Percentiles rank a stretch among this genome's conserved stretches.
phyloP scores from a whole-genome alignment of 2,329 filamentous ascomycete species.

The Aaosphaeria arxii region DNA sequence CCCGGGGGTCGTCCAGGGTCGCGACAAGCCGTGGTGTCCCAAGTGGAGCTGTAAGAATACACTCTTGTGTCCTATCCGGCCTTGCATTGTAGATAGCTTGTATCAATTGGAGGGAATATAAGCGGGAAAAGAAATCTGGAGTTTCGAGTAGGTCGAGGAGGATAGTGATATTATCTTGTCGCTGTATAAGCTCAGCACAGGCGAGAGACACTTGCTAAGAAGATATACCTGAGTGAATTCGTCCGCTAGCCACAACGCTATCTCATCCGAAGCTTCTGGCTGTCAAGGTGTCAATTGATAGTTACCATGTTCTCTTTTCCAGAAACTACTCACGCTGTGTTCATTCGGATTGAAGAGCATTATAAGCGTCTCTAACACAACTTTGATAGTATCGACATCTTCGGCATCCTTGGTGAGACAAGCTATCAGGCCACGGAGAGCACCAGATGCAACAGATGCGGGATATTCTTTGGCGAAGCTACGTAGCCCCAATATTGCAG shows the following conservation, averaged over 20 bases:
- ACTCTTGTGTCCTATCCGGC: slow-evolving; percentile 90
- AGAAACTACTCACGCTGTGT: slow-evolving; percentile 50
- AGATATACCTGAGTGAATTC: slow-evolving; percentile 82
- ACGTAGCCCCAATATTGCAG: slow-evolving; percentile 85
- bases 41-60: slow-evolving; percentile 81
- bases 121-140: slow-evolving; percentile 81
- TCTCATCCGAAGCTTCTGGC: slow-evolving; percentile 94
- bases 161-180: slow-evolving; percentile 92
- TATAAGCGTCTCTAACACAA: slow-evolving; percentile 89
- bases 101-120: slow-evolving; percentile 88
- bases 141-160: slow-evolving; percentile 87
- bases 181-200: slow-evolving; percentile 57
- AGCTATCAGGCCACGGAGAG: slow-evolving; percentile 82
- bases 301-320: background rate
- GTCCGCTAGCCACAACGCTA: slow-evolving; percentile 92
- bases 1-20: slow-evolving; percentile 78
- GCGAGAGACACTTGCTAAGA: slow-evolving; percentile 7
- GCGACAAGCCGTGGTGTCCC: slow-evolving; percentile 84
- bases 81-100: slow-evolving; percentile 80
- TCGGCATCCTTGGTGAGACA: slow-evolving; percentile 84
- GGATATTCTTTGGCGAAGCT: slow-evolving; percentile 97
- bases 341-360: slow-evolving; percentile 80
- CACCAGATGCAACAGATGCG: slow-evolving; percentile 89
- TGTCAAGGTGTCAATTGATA: slow-evolving; percentile 40
- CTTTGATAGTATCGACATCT: slow-evolving; percentile 94